Conservation (phyloP, 257 asterid species). For the Orobanche coerulescens region DNA sequence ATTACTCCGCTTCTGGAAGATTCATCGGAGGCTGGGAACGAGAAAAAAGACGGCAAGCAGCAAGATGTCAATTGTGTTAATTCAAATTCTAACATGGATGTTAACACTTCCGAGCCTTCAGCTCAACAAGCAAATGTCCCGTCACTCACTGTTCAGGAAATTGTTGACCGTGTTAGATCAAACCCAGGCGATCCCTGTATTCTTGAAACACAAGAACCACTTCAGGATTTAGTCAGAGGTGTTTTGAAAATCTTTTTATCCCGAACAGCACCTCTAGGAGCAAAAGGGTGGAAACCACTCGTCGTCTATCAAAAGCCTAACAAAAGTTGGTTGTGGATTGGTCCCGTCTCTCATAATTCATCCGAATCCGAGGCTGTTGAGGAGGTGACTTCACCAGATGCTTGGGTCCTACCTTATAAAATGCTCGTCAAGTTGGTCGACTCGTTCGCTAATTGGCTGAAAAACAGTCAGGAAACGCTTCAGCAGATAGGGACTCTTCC, state of each 20-base stretch:
- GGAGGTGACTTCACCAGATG: constrained; percentile 87
- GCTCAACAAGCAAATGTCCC: constrained; percentile 46
- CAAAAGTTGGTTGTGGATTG: constrained; percentile 93
- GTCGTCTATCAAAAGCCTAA: constrained; percentile 66
- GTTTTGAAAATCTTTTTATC: constrained; percentile 85
- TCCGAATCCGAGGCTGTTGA: constrained; percentile 57
- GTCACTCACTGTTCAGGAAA: constrained; percentile 69
- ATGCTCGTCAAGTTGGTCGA: constrained; percentile 96
- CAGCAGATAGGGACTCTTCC: constrained; percentile 97
- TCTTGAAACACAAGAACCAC: constrained; percentile 98
- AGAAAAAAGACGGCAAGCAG: constrained; percentile 38
- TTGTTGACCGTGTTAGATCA: constrained; percentile 74
- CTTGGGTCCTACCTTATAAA: constrained; percentile 94
- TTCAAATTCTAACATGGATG: constrained; percentile 37
- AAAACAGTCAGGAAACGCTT: constrained; percentile 95
- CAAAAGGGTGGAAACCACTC: constrained; percentile 98
- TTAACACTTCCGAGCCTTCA: constrained; percentile 35
- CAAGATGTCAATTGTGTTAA: constrained; percentile 32
- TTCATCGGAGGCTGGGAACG: constrained; percentile 42
- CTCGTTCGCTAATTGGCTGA: constrained; percentile 94
- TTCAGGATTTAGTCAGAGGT: constrained; percentile 92
- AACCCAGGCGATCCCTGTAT: constrained; percentile 92
- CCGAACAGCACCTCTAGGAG: constrained; percentile 92
- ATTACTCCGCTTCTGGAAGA: constrained; percentile 68
- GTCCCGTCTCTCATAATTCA: constrained; percentile 49